Evolutionary conservation across 495 filamentous ascomycete genomes (phyloP).

Genomic region (Talaromyces ruber): DNA sequence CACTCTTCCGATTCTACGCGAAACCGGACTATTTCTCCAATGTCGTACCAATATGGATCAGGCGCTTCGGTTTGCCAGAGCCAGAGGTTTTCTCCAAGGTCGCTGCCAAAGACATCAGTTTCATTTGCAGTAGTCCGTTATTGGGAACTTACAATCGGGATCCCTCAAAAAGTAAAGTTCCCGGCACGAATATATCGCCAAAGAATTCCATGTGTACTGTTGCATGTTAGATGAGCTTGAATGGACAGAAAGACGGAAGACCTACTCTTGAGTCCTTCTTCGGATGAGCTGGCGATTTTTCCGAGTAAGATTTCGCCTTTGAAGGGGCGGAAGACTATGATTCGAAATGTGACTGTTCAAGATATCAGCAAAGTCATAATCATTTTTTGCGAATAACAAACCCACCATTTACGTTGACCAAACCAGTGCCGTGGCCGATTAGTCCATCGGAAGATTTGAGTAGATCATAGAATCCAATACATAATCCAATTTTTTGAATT

Average conservation of each 20-base stretch:
- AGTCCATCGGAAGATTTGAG: conserved; percentile 80
- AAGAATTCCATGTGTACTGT: conserved; percentile 82
- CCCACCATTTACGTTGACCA: conserved; percentile 85
- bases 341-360: conserved; percentile 69
- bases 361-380: not conserved
- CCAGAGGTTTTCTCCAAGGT: conserved; percentile 67
- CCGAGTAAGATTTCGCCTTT: conserved; percentile 83
- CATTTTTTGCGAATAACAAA: not conserved
- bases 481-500: conserved; percentile 78
- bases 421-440: conserved; percentile 81
- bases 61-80: conserved; percentile 66
- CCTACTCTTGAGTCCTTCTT: conserved; percentile 68
- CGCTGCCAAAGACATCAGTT: conserved; percentile 37
- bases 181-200: conserved; percentile 76
- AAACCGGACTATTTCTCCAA: conserved; percentile 78
- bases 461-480: conserved; percentile 84
- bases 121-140: not conserved
- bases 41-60: conserved; percentile 72
- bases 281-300: conserved; percentile 62
- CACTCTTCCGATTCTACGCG: conserved; percentile 77
- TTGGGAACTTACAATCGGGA: conserved; percentile 56
- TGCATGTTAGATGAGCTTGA: conserved; percentile 3
- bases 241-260: not conserved
- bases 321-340: conserved; percentile 93
- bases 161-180: conserved; percentile 58